phyloP scores from a whole-genome alignment of 805 yeast species.

The Saturnispora gosingensis region DNA sequence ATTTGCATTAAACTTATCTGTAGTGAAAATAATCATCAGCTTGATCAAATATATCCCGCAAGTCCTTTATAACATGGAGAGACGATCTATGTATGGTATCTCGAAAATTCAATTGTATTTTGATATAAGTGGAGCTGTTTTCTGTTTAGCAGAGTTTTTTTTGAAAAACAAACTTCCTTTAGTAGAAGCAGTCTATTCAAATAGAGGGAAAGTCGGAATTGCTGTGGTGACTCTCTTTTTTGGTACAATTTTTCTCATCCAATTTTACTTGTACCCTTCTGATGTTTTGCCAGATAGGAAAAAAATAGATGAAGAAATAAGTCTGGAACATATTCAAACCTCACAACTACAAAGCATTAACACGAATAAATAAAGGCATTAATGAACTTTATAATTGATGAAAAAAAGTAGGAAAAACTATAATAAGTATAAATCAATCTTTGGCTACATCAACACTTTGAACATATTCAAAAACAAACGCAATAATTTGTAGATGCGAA shows the following conservation, averaged over 20 bases:
- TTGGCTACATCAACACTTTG: slow-evolving; percentile 30
- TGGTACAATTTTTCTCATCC: slow-evolving; percentile 22
- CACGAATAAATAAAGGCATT: too few relatives aligned
- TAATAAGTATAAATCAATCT: slow-evolving; percentile 6
- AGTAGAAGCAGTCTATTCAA: slow-evolving; percentile 25
- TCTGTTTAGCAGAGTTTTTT: slow-evolving; percentile 31
- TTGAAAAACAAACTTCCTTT: slow-evolving; percentile 28
- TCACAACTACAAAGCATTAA: not conserved
- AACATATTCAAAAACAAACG: slow-evolving; percentile 46
- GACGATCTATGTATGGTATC: slow-evolving; percentile 39
- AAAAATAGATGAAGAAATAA: not conserved
- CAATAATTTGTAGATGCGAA: slow-evolving; percentile 49
- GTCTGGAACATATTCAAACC: not conserved
- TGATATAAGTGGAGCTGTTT: slow-evolving; percentile 35
- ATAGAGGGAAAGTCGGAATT: slow-evolving; percentile 37
- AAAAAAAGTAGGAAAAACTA: too few relatives aligned
- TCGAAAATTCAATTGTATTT: slow-evolving; percentile 32
- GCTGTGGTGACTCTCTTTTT: slow-evolving; percentile 29
- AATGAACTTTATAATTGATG: not conserved
- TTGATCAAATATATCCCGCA: slow-evolving; percentile 44
- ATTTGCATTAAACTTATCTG: slow-evolving; percentile 34
- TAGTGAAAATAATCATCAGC: slow-evolving; percentile 36
- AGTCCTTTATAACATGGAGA: slow-evolving; percentile 31
- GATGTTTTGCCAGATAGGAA: slow-evolving; percentile 1
- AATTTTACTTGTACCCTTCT: slow-evolving; percentile 19